phyloP scores from a whole-genome alignment of 2,329 filamentous ascomycete genomes.

The Fusarium guadeloupense region DNA sequence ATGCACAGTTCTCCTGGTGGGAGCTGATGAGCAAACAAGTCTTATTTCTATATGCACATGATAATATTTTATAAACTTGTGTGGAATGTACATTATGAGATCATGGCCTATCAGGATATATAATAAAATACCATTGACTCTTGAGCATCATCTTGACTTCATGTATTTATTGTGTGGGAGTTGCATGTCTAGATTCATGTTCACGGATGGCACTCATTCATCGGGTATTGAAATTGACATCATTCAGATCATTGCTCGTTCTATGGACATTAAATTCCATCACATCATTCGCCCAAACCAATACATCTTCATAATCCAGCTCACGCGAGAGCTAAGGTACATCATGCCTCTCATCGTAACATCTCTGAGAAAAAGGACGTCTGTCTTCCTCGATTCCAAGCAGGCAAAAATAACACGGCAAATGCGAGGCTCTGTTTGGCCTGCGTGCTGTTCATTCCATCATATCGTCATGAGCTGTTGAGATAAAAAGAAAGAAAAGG shows the following conservation, averaged over 20 bases:
- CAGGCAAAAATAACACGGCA: constrained; percentile 36
- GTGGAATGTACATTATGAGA: constrained; percentile 26
- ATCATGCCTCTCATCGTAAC: constrained; percentile 34
- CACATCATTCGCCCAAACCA: constrained; percentile 18
- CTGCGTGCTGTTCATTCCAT: constrained; percentile 42
- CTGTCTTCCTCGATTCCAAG: constrained; percentile 20
- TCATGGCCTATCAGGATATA: constrained; percentile 1
- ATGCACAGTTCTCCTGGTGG: constrained; percentile 17
- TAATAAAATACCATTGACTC: background rate
- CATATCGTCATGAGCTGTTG: constrained; percentile 43
- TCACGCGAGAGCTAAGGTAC: constrained; percentile 13
- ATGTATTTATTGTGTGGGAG: background rate
- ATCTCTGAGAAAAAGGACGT: constrained; percentile 4
- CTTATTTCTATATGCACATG: constrained; percentile 2
- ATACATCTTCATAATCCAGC: constrained; percentile 5
- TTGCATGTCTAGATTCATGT: background rate
- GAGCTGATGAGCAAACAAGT: constrained; percentile 13
- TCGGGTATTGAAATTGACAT: constrained; percentile 14
- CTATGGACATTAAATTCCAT: constrained; percentile 40
- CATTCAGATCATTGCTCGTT: constrained; percentile 42
- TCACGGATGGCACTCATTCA: background rate
- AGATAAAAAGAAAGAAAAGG: constrained; percentile 9
- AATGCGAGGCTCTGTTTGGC: constrained; percentile 41
- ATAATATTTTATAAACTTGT: constrained; percentile 36
- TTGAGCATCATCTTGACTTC: background rate